Percentiles rank a stretch among this genome's conserved stretches.
phyloP scores from a whole-genome alignment of 495 filamentous ascomycete genomes.

The Penicillium maclennaniae region DNA sequence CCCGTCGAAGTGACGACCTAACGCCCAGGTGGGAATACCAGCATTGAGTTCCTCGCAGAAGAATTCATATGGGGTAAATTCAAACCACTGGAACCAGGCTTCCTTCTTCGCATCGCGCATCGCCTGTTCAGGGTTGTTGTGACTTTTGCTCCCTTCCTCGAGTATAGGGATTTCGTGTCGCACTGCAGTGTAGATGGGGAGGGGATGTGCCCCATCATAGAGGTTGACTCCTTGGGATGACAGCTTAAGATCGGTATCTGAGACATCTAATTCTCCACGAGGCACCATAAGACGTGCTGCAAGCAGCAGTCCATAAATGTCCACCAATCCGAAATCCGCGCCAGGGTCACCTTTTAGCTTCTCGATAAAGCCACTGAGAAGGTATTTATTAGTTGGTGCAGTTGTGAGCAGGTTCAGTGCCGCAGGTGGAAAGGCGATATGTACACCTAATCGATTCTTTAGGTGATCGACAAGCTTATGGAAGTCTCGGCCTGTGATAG shows the following conservation, averaged over 20 bases:
- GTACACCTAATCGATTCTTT: slow-evolving; percentile 75
- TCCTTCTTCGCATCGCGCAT: slow-evolving; percentile 66
- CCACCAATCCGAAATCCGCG: slow-evolving; percentile 84
- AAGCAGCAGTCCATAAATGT: slow-evolving; percentile 83
- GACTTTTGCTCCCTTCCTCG: slow-evolving; percentile 28
- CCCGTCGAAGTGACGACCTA: slow-evolving; percentile 75
- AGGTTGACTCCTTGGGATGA: slow-evolving; percentile 76
- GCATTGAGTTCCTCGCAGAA: slow-evolving; percentile 90
- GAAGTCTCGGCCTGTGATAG: slow-evolving; percentile 61
- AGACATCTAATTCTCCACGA: slow-evolving; percentile 71
- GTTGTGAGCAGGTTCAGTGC: slow-evolving; percentile 72
- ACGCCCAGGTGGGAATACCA: slow-evolving; percentile 90
- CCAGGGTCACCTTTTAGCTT: slow-evolving; percentile 78
- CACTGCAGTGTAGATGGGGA: slow-evolving; percentile 93
- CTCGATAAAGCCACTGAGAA: slow-evolving; percentile 83
- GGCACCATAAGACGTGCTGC: slow-evolving; percentile 82
- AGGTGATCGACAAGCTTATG: slow-evolving; percentile 72
- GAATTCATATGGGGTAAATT: slow-evolving; percentile 92
- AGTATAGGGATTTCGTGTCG: slow-evolving; percentile 87
- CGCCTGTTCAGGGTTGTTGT: slow-evolving; percentile 42
- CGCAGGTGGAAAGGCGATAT: slow-evolving; percentile 87
- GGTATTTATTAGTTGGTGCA: slow-evolving; percentile 87
- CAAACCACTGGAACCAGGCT: slow-evolving; percentile 98
- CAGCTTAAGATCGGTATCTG: slow-evolving; percentile 77
- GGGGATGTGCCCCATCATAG: slow-evolving; percentile 69